A percentile compares a stretch with the other conserved stretches of the same genome.
Evolutionary conservation across 2,329 filamentous ascomycete species (phyloP).

Genomic region (Penicillium concentricum): DNA sequence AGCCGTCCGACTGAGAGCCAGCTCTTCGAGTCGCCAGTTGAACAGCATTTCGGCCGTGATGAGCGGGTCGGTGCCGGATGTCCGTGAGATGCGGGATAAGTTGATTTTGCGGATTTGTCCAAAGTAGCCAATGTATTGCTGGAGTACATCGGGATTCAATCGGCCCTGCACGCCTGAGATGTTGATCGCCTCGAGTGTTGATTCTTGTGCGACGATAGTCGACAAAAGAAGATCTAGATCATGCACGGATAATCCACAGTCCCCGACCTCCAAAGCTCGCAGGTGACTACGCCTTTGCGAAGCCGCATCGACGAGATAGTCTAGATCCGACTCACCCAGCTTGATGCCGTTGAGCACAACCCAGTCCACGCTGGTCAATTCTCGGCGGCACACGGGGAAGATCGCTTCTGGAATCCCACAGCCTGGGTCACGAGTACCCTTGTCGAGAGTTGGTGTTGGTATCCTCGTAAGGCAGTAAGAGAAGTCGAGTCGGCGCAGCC

Average conservation of each 20-base stretch:
- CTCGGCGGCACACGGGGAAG: conserved; percentile 65
- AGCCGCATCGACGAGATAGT: conserved; percentile 65
- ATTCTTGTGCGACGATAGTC: conserved; percentile 63
- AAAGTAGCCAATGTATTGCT: conserved; percentile 66
- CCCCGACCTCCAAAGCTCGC: conserved; percentile 65
- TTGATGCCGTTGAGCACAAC: conserved; percentile 66
- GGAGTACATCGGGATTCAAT: conserved; percentile 63
- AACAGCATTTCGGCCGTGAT: conserved; percentile 65
- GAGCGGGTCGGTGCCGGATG: conserved; percentile 62
- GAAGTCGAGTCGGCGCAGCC: conserved; percentile 64
- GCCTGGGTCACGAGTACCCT: conserved; percentile 56
- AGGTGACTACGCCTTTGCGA: conserved; percentile 64
- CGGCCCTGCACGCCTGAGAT: conserved; percentile 67
- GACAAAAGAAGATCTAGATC: conserved; percentile 60
- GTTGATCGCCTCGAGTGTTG: conserved; percentile 65
- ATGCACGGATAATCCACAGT: conserved; percentile 56
- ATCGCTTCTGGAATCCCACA: conserved; percentile 70
- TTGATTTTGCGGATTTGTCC: conserved; percentile 65
- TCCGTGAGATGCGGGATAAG: conserved; percentile 63
- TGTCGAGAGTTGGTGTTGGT: conserved; percentile 53
- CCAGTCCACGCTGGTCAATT: conserved; percentile 70
- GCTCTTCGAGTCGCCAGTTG: conserved; percentile 65
- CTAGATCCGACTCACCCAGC: conserved; percentile 69
- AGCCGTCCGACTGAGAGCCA: conserved; percentile 63
- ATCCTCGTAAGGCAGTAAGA: conserved; percentile 59